These are phyloP conservation scores for Graphiopsis chlorocephala DNA, from an alignment of 2,329 filamentous ascomycete genomes.

Conservation along the genomic window DNA sequence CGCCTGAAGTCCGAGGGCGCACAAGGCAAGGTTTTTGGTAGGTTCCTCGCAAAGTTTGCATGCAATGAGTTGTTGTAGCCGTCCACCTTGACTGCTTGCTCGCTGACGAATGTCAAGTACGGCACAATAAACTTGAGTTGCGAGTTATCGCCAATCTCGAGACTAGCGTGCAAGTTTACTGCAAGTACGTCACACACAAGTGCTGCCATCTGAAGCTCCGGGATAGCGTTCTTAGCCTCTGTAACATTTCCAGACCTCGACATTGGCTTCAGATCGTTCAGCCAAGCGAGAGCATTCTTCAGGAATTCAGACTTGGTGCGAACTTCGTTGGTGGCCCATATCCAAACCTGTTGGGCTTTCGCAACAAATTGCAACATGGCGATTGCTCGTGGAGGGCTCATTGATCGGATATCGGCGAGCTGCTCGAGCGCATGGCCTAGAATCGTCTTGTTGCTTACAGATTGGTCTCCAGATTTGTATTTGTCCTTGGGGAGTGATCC, in stretches of 20 bases:
- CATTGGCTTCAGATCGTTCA: constrained; percentile 58
- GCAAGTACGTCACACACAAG: constrained; percentile 84
- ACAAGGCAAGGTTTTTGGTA: constrained; percentile 61
- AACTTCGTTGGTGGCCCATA: constrained; percentile 83
- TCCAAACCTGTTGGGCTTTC: constrained; percentile 89
- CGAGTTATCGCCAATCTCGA: constrained; percentile 67
- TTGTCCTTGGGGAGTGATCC: constrained; percentile 79
- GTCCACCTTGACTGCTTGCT: constrained; percentile 73
- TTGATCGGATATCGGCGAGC: constrained; percentile 60
- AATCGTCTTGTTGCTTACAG: constrained; percentile 60
- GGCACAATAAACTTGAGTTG: constrained; percentile 70
- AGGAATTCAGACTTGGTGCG: constrained; percentile 73
- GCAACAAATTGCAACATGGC: constrained; percentile 84
- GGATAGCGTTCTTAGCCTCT: constrained; percentile 30
- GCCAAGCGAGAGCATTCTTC: constrained; percentile 66
- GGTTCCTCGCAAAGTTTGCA: constrained; percentile 78
- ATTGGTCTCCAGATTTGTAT: constrained; percentile 59
- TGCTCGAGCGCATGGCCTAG: constrained; percentile 70
- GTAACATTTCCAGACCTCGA: constrained; percentile 27
- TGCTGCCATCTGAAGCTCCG: constrained; percentile 62
- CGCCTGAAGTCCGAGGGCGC: constrained; percentile 77
- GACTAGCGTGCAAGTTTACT: constrained; percentile 83
- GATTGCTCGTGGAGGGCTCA: constrained; percentile 65
- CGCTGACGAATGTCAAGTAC: constrained; percentile 74
- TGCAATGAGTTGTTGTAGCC: constrained; percentile 88